phyloP scores from a whole-genome alignment of 139 green algal genomes.

The Micractinium sp. region DNA sequence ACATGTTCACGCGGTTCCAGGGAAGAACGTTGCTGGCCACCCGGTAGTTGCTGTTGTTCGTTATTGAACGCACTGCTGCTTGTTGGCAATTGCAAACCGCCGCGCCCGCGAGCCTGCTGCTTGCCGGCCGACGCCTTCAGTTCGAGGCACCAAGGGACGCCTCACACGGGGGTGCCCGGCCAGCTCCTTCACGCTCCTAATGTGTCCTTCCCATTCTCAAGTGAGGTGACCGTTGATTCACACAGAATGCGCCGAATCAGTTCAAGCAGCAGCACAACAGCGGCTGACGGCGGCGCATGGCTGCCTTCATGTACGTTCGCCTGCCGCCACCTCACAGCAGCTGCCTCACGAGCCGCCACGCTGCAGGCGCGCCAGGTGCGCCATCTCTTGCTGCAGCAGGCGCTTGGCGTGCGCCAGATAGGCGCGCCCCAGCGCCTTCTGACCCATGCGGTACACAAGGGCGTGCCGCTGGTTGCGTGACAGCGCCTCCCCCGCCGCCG shows the following conservation, averaged over 20 bases:
- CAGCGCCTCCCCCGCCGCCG: constrained; percentile 32
- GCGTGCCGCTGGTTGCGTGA: constrained; percentile 45
- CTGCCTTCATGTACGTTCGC: background rate
- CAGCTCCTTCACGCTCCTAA: no score
- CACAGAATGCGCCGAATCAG: no score
- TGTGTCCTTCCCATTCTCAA: no score
- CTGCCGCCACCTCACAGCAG: background rate
- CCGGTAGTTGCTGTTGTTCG: background rate
- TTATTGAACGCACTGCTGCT: background rate
- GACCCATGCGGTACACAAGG: constrained; percentile 76
- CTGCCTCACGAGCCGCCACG: background rate
- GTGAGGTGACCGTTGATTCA: no score
- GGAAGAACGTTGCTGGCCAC: background rate
- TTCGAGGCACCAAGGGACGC: no score
- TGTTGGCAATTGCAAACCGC: no score
- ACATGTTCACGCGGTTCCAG: background rate
- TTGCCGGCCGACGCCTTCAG: no score
- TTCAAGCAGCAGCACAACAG: no score
- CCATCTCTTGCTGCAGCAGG: constrained; percentile 63
- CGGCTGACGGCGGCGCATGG: no score
- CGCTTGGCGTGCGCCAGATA: constrained; percentile 59
- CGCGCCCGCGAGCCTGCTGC: no score
- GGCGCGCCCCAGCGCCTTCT: constrained; percentile 75
- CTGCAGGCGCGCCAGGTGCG: constrained; percentile 42
- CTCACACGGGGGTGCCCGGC: no score